Percentiles rank a stretch among this genome's conserved stretches.
These are phyloP conservation scores for Draba incana DNA, from an alignment of 345 rosid species.

Conservation along the genomic window DNA sequence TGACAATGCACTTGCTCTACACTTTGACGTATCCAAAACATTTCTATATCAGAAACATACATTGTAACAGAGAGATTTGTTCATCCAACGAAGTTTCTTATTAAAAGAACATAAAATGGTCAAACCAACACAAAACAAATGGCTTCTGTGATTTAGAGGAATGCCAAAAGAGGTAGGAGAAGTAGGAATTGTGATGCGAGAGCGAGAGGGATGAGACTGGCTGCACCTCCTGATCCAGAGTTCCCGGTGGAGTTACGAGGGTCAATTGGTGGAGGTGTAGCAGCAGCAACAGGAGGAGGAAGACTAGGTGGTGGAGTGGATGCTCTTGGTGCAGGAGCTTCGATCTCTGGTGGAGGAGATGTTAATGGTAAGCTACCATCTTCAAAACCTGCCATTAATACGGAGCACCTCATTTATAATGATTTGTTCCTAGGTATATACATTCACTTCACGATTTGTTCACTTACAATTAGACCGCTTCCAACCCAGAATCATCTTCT, in stretches of 20 bases:
- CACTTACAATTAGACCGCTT: constrained; percentile 65
- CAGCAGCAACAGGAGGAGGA: background rate
- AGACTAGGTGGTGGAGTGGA: constrained; percentile 15
- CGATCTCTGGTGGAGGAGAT: constrained; percentile 33
- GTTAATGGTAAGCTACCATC: constrained; percentile 30
- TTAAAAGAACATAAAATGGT: background rate
- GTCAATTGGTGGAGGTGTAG: constrained; percentile 10
- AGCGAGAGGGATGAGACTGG: constrained; percentile 22
- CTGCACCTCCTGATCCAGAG: constrained; percentile 14
- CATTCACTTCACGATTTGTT: background rate
- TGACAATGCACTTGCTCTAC: too few species aligned
- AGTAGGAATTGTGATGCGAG: constrained; percentile 27
- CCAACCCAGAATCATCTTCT: constrained; percentile 70
- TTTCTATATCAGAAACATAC: too few species aligned
- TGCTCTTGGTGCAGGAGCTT: constrained; percentile 32
- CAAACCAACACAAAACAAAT: constrained; percentile 36
- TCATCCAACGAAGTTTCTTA: too few species aligned
- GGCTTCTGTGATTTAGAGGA: constrained; percentile 30
- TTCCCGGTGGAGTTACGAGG: constrained; percentile 1
- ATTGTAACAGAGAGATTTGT: too few species aligned
- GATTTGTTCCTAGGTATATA: background rate
- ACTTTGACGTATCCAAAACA: too few species aligned
- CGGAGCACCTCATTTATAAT: too few species aligned
- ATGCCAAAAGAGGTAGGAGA: constrained; percentile 38
- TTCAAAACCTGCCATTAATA: constrained; percentile 32